Conservation (phyloP, 23 red algal species). For the Gracilariopsis chorda region DNA sequence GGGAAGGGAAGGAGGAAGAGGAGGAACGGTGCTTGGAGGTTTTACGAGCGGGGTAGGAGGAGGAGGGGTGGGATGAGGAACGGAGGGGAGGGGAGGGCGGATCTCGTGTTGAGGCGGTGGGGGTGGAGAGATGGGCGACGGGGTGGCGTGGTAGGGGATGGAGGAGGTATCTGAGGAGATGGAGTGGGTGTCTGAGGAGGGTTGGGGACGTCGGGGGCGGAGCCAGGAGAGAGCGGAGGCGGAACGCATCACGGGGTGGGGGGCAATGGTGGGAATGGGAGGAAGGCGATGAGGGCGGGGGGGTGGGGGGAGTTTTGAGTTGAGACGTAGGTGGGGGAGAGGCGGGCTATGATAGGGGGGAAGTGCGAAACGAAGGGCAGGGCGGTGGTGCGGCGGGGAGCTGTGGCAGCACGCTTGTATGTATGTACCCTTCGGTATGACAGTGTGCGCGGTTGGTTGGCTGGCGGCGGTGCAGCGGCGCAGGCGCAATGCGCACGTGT, state of each 20-base stretch:
- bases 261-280: background rate
- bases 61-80: background rate
- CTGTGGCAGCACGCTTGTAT: no score
- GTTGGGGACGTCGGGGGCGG: background rate
- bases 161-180: conserved; percentile 18
- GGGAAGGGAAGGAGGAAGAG: no score
- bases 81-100: background rate
- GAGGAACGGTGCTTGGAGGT: no score
- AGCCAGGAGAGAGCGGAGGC: background rate
- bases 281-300: background rate
- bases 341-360: no score
- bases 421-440: no score
- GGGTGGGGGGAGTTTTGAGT: no score
- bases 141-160: conserved; percentile 27
- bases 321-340: no score
- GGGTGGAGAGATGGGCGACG: background rate
- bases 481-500: background rate
- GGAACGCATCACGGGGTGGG: background rate
- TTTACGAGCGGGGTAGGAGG: background rate
- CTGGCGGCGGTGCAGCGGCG: background rate
- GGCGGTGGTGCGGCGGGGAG: no score
- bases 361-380: no score
- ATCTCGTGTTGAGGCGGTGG: conserved; percentile 1
- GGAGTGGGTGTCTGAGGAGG: background rate
- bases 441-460: no score